Evolutionary conservation across 345 rosid species (phyloP).

Genomic region (Arabis alpina): DNA sequence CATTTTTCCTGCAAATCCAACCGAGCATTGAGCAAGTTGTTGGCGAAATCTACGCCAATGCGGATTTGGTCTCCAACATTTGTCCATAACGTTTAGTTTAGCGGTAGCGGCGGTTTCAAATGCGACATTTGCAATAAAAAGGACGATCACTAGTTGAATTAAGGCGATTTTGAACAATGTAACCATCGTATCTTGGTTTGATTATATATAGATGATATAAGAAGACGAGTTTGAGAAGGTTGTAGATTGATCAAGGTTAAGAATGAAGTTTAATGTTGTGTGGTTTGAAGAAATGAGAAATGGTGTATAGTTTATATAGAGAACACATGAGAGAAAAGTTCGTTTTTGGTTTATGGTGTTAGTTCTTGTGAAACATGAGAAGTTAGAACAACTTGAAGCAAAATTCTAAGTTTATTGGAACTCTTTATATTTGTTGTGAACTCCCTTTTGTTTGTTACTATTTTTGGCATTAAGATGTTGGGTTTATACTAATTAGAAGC

Average conservation of each 20-base stretch:
- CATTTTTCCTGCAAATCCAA: conserved; percentile 14
- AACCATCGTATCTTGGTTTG: conserved; percentile 1
- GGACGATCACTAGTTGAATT: background rate
- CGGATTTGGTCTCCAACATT: conserved; percentile 19
- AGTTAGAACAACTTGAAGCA: background rate
- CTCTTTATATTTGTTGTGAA: background rate
- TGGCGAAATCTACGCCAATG: conserved; percentile 14
- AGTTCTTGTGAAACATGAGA: background rate
- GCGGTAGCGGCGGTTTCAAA: background rate
- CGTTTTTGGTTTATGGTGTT: background rate
- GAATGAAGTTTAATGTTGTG: background rate
- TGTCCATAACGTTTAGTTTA: conserved; percentile 13
- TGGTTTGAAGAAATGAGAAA: background rate
- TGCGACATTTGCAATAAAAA: conserved; percentile 1
- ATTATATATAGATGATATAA: background rate
- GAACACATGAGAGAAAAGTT: background rate
- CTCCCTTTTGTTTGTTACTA: background rate
- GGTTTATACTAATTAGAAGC: background rate
- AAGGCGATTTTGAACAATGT: background rate
- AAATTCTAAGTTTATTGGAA: background rate
- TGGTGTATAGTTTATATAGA: background rate
- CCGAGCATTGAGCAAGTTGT: conserved; percentile 5
- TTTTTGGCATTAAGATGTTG: background rate
- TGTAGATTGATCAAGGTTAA: background rate
- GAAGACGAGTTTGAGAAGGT: background rate